These are phyloP conservation scores for Mucor irregularis DNA, from an alignment of 371 early-diverging fungal species.

Conservation along the genomic window DNA sequence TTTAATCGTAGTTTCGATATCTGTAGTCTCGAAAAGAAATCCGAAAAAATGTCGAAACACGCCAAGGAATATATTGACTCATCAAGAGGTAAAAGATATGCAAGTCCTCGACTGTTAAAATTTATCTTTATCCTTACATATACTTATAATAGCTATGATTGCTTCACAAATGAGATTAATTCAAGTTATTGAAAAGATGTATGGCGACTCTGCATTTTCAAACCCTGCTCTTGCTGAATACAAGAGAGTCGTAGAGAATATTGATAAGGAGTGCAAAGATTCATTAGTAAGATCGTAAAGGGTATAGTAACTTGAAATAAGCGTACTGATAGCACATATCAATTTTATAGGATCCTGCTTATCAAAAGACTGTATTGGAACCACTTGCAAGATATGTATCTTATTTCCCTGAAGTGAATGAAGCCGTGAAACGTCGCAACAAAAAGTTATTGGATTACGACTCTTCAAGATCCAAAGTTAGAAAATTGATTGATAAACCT, in stretches of 20 bases:
- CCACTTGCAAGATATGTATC: conserved; percentile 80
- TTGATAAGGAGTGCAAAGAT: conserved; percentile 78
- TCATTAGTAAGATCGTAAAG: conserved; percentile 56
- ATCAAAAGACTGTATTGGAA: conserved; percentile 78
- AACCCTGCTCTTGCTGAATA: conserved; percentile 62
- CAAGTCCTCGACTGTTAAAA: too few relatives aligned
- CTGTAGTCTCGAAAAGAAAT: conserved; percentile 75
- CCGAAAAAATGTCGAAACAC: conserved; percentile 79
- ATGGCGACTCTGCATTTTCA: conserved; percentile 53
- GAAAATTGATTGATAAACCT: conserved; percentile 77
- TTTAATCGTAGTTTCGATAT: too few relatives aligned
- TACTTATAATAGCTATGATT: conserved; percentile 66
- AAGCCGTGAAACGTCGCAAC: conserved; percentile 79
- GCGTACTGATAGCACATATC: neutral
- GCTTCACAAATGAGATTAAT: conserved; percentile 82
- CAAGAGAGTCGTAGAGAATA: conserved; percentile 71
- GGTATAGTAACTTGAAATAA: neutral
- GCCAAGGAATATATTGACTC: conserved; percentile 85
- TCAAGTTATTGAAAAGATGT: conserved; percentile 77
- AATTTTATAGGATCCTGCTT: conserved; percentile 66
- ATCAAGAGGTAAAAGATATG: conserved; percentile 51
- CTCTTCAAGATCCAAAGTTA: conserved; percentile 63
- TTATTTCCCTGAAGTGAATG: conserved; percentile 90
- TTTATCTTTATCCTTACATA: conserved; percentile 65
- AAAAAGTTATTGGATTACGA: conserved; percentile 91